A percentile compares a stretch with the other conserved stretches of the same genome.
Evolutionary conservation across 768 basidiomycete genomes (phyloP).

Genomic region (Lactarius vividus): DNA sequence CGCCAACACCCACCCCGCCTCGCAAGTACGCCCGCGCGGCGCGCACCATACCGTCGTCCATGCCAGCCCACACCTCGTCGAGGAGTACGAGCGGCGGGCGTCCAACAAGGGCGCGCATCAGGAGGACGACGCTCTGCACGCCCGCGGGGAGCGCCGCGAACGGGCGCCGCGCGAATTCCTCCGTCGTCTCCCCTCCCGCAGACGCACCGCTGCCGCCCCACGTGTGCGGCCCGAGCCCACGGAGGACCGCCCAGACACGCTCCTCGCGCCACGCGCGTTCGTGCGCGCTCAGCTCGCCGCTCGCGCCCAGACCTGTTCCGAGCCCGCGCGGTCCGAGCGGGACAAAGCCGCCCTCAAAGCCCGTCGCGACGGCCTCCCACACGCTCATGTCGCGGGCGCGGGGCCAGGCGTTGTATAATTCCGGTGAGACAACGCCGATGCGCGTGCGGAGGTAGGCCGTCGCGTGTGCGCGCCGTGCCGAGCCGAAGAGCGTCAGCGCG

Average conservation of each 20-base stretch:
- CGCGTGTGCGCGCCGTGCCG: constrained; percentile 61
- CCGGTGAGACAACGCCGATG: constrained; percentile 84
- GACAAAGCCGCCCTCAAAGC: constrained; percentile 85
- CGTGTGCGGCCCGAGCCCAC: constrained; percentile 56
- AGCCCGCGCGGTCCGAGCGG: constrained; percentile 45
- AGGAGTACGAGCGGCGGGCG: constrained; percentile 72
- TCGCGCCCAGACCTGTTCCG: constrained; percentile 33
- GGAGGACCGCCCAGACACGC: constrained; percentile 57
- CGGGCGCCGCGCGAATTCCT: constrained; percentile 43
- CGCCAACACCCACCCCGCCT: constrained; percentile 43
- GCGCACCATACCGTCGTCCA: constrained; percentile 76
- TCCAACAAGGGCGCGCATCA: constrained; percentile 83
- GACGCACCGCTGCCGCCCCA: constrained; percentile 37
- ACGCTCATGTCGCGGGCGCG: constrained; percentile 63
- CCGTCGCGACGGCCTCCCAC: constrained; percentile 80
- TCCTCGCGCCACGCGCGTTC: constrained; percentile 41
- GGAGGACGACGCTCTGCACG: constrained; percentile 76
- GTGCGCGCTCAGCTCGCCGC: constrained; percentile 38
- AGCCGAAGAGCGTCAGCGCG: constrained; percentile 55
- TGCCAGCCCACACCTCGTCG: constrained; percentile 93
- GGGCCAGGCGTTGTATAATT: constrained; percentile 90
- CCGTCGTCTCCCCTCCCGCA: constrained; percentile 25
- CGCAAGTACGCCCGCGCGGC: constrained; percentile 64
- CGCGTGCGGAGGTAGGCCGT: constrained; percentile 63
- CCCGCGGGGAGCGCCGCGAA: constrained; percentile 70